These are phyloP conservation scores for Westerdykella aurantiaca DNA, from an alignment of 2,329 filamentous ascomycete genomes.

Conservation along the genomic window DNA sequence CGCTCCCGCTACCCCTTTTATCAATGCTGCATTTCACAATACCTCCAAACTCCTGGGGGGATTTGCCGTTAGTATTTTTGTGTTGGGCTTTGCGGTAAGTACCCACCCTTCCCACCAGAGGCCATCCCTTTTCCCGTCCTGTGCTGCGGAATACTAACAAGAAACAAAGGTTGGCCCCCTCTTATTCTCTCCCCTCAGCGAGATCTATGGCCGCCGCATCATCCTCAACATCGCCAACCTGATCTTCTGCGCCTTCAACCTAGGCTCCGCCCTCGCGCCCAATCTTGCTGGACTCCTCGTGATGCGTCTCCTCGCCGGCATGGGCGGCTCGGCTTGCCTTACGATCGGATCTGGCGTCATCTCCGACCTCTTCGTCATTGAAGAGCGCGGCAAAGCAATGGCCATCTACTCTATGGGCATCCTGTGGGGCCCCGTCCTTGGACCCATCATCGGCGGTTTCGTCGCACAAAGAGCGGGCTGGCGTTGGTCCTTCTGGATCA, in stretches of 20 bases:
- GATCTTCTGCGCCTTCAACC: conserved; percentile 48
- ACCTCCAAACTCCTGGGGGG: conserved; percentile 27
- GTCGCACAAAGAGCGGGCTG: conserved; percentile 31
- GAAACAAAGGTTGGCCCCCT: conserved; percentile 20
- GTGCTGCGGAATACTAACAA: not conserved
- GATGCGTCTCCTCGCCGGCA: conserved; percentile 30
- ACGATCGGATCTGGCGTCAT: conserved; percentile 35
- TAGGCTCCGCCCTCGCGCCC: conserved; percentile 38
- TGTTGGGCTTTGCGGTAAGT: conserved; percentile 31
- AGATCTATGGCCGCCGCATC: conserved; percentile 32
- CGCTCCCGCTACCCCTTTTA: conserved; percentile 29
- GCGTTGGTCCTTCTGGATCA: conserved; percentile 35
- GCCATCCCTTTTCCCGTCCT: not conserved
- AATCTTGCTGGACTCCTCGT: conserved; percentile 30
- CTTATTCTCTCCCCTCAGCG: conserved; percentile 29
- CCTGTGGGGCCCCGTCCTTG: conserved; percentile 28
- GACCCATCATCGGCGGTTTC: conserved; percentile 33
- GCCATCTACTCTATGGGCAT: conserved; percentile 27
- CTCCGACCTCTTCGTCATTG: conserved; percentile 29
- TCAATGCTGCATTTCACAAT: conserved; percentile 28
- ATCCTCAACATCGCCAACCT: conserved; percentile 38
- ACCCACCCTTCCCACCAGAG: not conserved
- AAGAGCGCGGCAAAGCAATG: conserved; percentile 30
- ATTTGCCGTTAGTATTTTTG: conserved; percentile 31
- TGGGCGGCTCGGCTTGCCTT: conserved; percentile 28